Evolutionary conservation across 2,329 filamentous ascomycete species (phyloP).

Genomic region (Ustulina deusta): DNA sequence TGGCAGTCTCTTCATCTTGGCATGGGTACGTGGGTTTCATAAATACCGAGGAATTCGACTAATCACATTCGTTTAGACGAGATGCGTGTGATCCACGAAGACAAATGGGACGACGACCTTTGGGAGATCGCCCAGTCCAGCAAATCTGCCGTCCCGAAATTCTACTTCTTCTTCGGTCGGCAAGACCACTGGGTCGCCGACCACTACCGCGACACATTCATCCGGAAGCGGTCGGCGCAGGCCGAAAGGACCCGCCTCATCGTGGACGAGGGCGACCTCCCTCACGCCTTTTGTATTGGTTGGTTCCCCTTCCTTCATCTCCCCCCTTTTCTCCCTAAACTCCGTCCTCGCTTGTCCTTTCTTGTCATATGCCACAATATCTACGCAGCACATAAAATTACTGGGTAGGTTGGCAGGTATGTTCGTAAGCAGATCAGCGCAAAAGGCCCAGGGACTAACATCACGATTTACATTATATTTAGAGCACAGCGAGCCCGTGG

Average conservation of each 20-base stretch:
- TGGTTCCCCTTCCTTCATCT: constrained; percentile 44
- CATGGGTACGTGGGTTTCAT: constrained; percentile 49
- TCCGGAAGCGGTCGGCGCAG: constrained; percentile 55
- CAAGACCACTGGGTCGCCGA: constrained; percentile 73
- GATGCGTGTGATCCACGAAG: constrained; percentile 68
- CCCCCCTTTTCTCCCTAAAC: not conserved
- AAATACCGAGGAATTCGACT: constrained; percentile 8
- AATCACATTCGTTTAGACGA: constrained; percentile 56
- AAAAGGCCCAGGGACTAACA: not conserved
- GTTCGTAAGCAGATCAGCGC: not conserved
- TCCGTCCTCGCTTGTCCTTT: not conserved
- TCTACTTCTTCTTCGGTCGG: constrained; percentile 70
- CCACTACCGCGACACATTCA: constrained; percentile 67
- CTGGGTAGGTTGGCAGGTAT: not conserved
- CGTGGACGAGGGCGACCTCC: constrained; percentile 67
- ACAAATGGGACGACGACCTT: constrained; percentile 69
- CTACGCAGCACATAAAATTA: not conserved
- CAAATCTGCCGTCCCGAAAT: constrained; percentile 55
- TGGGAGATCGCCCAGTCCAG: constrained; percentile 61
- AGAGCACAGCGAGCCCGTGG: constrained; percentile 63
- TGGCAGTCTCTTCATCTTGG: constrained; percentile 71
- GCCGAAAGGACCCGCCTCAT: constrained; percentile 60
- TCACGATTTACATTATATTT: not conserved
- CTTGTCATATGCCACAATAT: too few relatives aligned
- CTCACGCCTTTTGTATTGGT: constrained; percentile 72